Base-by-base conservation (phyloP, 2,329 filamentous ascomycete species). In the Aspergillus spinulosporus region DNA sequence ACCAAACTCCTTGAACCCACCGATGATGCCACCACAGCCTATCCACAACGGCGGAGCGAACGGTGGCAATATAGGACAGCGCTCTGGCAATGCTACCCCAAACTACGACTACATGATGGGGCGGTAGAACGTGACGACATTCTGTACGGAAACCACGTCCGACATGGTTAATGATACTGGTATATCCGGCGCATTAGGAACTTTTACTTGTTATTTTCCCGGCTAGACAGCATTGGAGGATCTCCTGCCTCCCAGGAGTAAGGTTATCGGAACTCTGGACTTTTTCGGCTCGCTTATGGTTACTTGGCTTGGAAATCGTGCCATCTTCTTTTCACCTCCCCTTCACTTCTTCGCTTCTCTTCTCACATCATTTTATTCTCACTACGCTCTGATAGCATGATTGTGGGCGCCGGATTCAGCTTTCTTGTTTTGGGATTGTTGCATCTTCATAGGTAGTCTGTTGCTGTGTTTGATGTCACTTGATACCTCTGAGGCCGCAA, bases 51-150 rank as follows among this genome's bases (percentile, higher is more conserved):
- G 67, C 29, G 65, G 66, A 48, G 58, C 66, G 7, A 62, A 67
- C 29, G 66, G 64, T 54, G 66, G 63, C 55, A 65, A 65, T 31
- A 57, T 67, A 36, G 67, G 62, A 31, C 67, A 67, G 21, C 69
- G 69, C 51, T 59, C 71, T 62, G 71, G 70, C 39, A 67, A 67
- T 52, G 73, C 68, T 64, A 71, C 69, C 64, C 65, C 68, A 59
- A 70, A 71, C 57, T 78, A 76, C 56, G 76, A 78, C 64, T 78
- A 78, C 67, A 78, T 79, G 76, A 75, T 78, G 70, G 76, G 76
- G 61, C 74, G 76, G 58, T 78, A 69, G 71, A 60, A 48, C 47
- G 54, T 58, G 58, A 61, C 57, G 57, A 65, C 64, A 58, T 62
- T 62, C 62, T 65, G 55, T 61, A 54, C 54, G 58, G 62, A 66